Evolutionary conservation across 106 monocot genomes (phyloP).

Genomic region (Cymbidium sinense): DNA sequence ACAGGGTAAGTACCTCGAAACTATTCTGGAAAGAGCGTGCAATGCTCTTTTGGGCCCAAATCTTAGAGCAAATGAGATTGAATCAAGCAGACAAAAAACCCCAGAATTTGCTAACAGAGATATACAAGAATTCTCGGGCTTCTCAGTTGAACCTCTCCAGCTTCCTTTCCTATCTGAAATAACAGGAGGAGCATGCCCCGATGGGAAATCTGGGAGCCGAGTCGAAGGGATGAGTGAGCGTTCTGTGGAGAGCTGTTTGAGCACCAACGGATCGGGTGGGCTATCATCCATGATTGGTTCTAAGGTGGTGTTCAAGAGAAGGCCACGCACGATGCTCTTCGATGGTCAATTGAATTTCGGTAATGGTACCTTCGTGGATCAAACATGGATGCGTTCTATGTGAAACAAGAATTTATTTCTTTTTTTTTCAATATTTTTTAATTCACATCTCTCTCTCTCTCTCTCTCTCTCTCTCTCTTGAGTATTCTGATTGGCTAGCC

Average conservation of each 20-base stretch:
- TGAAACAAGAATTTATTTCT: neutral
- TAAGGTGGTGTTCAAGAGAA: constrained; percentile 9
- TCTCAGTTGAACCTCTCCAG: constrained; percentile 10
- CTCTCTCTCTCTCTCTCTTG: too few species aligned
- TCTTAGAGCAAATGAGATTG: constrained; percentile 2
- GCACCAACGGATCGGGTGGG: constrained; percentile 7
- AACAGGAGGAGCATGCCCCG: neutral
- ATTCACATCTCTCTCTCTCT: neutral
- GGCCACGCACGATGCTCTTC: constrained; percentile 7
- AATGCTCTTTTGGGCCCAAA: constrained; percentile 15
- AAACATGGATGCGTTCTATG: constrained; percentile 2
- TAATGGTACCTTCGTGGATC: neutral
- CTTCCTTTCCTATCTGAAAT: constrained; percentile 15
- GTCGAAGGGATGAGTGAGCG: constrained; percentile 23
- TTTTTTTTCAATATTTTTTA: neutral
- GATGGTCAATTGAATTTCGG: neutral
- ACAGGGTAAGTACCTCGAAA: constrained; percentile 45
- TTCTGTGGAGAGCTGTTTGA: constrained; percentile 39
- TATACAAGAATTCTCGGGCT: constrained; percentile 7
- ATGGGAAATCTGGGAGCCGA: neutral
- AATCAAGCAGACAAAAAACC: neutral
- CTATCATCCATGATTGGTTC: neutral
- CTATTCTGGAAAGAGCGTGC: constrained; percentile 46
- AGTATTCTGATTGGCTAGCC: too few species aligned
- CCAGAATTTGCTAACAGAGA: constrained; percentile 16